Evolutionary conservation across 306 rosid genomes (phyloP).

Genomic region (Quercus aquifolioides): DNA sequence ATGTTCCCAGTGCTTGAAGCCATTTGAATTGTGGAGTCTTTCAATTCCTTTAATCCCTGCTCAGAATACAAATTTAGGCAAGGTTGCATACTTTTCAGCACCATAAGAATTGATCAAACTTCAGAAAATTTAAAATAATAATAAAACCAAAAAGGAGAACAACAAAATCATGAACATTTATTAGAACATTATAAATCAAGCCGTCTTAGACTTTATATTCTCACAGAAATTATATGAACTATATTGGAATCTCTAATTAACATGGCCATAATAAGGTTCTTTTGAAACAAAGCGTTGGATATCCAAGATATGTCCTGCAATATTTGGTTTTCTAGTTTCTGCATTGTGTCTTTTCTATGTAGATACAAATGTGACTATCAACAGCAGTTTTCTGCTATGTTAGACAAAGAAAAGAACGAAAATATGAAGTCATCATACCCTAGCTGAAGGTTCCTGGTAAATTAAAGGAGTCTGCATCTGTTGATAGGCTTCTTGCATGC

Average conservation of each 20-base stretch:
- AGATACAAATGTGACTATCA: neutral
- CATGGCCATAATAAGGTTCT: neutral
- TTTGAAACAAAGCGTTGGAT: neutral
- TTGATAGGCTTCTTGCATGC: slow-evolving; percentile 72
- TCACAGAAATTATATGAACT: neutral
- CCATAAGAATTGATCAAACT: slow-evolving; percentile 2
- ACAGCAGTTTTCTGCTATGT: neutral
- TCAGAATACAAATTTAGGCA: slow-evolving; percentile 7
- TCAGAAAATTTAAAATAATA: slow-evolving; percentile 2
- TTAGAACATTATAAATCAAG: neutral
- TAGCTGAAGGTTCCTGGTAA: slow-evolving; percentile 50
- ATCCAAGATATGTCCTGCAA: neutral
- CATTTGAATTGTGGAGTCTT: slow-evolving; percentile 54
- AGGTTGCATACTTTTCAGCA: slow-evolving; percentile 7
- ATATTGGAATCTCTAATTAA: neutral
- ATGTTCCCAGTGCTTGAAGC: slow-evolving; percentile 50
- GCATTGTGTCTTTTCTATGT: neutral
- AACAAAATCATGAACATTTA: neutral
- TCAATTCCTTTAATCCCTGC: slow-evolving; percentile 69
- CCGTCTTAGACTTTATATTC: neutral
- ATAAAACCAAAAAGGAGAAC: neutral
- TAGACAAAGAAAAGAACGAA: neutral
- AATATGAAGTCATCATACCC: slow-evolving; percentile 31
- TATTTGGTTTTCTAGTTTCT: neutral
- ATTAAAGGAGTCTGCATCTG: slow-evolving; percentile 66